Percentiles rank a stretch among this genome's conserved stretches.
phyloP scores from a whole-genome alignment of 2,329 filamentous ascomycete genomes.

The Pseudogymnoascus sp. region DNA sequence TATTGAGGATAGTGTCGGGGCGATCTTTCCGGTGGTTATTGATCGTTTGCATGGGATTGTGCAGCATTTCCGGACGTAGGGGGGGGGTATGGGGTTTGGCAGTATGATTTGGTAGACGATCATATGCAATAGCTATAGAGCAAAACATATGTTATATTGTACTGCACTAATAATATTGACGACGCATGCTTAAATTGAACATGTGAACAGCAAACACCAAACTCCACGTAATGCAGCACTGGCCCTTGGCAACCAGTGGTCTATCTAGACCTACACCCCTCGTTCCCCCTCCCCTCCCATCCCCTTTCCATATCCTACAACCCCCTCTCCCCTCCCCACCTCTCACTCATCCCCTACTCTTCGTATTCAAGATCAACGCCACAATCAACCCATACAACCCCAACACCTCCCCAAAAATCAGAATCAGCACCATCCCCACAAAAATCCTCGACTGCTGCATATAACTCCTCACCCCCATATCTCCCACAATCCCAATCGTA shows the following conservation, averaged over 20 bases:
- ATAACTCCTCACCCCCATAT: constrained; percentile 87
- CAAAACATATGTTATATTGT: constrained; percentile 3
- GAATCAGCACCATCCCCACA: constrained; percentile 95
- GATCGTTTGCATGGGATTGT: constrained; percentile 91
- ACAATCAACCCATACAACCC: constrained; percentile 99
- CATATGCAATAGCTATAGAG: not conserved
- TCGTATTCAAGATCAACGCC: constrained; percentile 86
- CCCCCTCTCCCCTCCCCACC: too few species aligned
- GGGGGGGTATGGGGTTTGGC: not conserved
- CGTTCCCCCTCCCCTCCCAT: not conserved
- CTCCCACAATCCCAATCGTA: constrained; percentile 91
- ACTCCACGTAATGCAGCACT: constrained; percentile 3
- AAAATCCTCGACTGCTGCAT: constrained; percentile 96
- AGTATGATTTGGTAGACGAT: not conserved
- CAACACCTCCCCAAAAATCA: constrained; percentile 97
- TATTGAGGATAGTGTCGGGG: constrained; percentile 84
- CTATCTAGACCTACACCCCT: constrained; percentile 1
- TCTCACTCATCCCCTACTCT: constrained; percentile 35
- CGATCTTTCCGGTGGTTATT: constrained; percentile 87
- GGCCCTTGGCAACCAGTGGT: not conserved
- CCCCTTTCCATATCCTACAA: not conserved
- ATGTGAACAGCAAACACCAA: constrained; percentile 1
- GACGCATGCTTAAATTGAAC: not conserved
- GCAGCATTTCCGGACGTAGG: constrained; percentile 75
- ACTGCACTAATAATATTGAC: not conserved